Evolutionary conservation across 768 basidiomycete species (phyloP).

Genomic region (Amanita pallidorosea): DNA sequence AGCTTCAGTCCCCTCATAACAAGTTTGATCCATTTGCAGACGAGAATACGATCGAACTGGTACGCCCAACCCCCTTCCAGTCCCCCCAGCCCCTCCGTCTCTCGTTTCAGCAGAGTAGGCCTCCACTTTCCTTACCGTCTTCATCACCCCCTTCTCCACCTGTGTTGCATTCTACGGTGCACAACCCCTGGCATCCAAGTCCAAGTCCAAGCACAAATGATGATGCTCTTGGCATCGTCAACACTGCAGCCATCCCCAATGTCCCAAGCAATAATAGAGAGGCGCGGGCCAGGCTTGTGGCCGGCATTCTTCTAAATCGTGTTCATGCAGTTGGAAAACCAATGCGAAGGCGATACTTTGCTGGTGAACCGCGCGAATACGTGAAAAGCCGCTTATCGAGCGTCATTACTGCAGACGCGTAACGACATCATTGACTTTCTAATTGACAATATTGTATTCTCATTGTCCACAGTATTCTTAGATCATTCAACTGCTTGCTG

Average conservation of each 20-base stretch:
- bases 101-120: background rate
- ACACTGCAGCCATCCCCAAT: background rate
- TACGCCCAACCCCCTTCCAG: background rate
- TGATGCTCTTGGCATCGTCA: background rate
- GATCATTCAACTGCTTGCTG: slow-evolving; percentile 2
- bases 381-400: slow-evolving; percentile 43
- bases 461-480: background rate
- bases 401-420: slow-evolving; percentile 35
- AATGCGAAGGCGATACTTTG: slow-evolving; percentile 29
- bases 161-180: slow-evolving; percentile 5
- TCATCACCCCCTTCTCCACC: slow-evolving; percentile 1
- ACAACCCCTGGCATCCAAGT: slow-evolving; percentile 5
- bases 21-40: slow-evolving; percentile 28
- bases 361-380: slow-evolving; percentile 26
- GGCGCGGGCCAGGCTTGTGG: slow-evolving; percentile 40
- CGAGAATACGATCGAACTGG: slow-evolving; percentile 10
- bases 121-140: slow-evolving; percentile 4
- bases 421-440: background rate
- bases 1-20: slow-evolving; percentile 9
- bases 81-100: background rate
- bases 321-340: slow-evolving; percentile 43
- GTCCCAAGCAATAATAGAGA: slow-evolving; percentile 11
- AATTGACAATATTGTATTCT: slow-evolving; percentile 2
- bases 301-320: slow-evolving; percentile 45
- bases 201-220: background rate